Conservation (phyloP, 495 filamentous ascomycete genomes). For the Lineolata rhizophorae region DNA sequence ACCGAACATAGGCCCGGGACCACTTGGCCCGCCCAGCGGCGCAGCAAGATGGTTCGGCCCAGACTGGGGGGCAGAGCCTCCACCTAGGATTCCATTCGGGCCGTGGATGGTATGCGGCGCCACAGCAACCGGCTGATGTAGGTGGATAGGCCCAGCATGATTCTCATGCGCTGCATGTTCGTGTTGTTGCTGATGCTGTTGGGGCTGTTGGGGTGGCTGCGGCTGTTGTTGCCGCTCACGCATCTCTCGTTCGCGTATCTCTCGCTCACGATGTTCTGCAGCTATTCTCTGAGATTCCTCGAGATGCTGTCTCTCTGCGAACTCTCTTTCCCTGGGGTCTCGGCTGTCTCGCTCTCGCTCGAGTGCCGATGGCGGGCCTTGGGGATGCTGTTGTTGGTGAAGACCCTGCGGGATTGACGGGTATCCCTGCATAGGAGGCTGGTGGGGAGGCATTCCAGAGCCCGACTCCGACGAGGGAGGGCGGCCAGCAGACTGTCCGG, state of each 20-base stretch:
- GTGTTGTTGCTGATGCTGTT: slow-evolving; percentile 18
- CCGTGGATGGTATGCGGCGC: slow-evolving; percentile 56
- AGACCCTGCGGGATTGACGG: not conserved
- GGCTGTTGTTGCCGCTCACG: slow-evolving; percentile 28
- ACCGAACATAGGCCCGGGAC: slow-evolving; percentile 42
- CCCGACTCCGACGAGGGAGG: no score
- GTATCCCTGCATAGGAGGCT: not conserved
- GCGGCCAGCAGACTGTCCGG: no score
- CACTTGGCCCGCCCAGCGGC: slow-evolving; percentile 42
- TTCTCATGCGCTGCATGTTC: slow-evolving; percentile 52
- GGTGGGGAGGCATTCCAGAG: no score
- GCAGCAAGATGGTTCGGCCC: slow-evolving; percentile 27
- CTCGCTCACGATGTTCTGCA: slow-evolving; percentile 35
- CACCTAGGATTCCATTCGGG: slow-evolving; percentile 52
- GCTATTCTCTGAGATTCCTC: slow-evolving; percentile 27
- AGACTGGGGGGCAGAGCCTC: slow-evolving; percentile 13
- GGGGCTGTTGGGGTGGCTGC: slow-evolving; percentile 5
- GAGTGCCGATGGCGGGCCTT: not conserved
- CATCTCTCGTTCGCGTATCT: slow-evolving; percentile 45
- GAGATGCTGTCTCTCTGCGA: no score
- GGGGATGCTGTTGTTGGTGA: not conserved
- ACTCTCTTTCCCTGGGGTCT: slow-evolving; percentile 8
- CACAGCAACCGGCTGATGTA: slow-evolving; percentile 72
- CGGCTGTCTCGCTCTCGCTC: slow-evolving; percentile 2
- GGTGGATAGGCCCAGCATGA: slow-evolving; percentile 59